Base-by-base conservation (phyloP, 345 rosid species). In the Raphanus sativus region DNA sequence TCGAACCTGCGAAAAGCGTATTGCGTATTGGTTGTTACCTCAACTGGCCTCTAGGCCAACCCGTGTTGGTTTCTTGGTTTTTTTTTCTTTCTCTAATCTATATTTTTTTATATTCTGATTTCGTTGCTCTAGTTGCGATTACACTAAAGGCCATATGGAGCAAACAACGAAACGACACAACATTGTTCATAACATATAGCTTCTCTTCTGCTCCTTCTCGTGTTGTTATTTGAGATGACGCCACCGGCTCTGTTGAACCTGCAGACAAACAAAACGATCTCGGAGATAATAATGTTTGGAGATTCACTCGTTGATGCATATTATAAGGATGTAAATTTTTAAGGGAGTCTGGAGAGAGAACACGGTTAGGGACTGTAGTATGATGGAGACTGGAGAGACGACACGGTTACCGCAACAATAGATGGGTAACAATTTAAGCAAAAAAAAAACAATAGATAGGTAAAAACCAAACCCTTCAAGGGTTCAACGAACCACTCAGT, bases 301-400 rank as follows among this genome's bases (percentile, higher is more conserved):
- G 98, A 90, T 70, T 93, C 98, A 2, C 87, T 93, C 4, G 88
- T 87, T 1, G 98, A 91, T 75, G 67, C 98, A 52, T 52, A 38
- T 8, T 52, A 6, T 52, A 52, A 52, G 26, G 59, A 42, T 6
- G 26, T 55, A 55, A 17, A 17, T 0, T 5, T 55, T 55, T 11
- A 11, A 16, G 8, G 59, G 21, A 21, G 21, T 21, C 21, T 21
- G 21, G 26, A 54, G 59, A 54, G 11, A 16, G 4, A 2, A 17
- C 9, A 54, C 10, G 59, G 26, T 11, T 42, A 42, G 50, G 15
- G n/a, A 42, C 50, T 42, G 50, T 42, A 42, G 50, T 11, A 42
- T 42, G 50, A 42, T 21, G 21, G 21, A 21, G 21, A 21, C 21
- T 21, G 21, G 21, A 21, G 21, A 21, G 21, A 21, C 21, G 21